These are phyloP conservation scores for Globisporangium camurandrum DNA, from an alignment of 352 stramenopile species.

Conservation along the genomic window DNA sequence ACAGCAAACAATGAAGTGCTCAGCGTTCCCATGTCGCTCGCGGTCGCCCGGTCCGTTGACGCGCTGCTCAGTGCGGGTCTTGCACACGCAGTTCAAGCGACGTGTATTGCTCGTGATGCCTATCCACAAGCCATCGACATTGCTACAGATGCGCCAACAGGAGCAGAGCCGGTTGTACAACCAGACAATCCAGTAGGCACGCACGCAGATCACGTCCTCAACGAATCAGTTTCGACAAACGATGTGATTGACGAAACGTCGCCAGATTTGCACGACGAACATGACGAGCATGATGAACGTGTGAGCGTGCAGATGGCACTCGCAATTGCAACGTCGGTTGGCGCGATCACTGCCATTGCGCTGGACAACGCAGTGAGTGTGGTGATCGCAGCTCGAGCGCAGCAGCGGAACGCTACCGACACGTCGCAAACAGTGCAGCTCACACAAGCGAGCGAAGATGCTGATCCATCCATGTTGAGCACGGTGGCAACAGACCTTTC, in stretches of 20 bases:
- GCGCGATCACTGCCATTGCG: background rate
- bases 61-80: conserved; percentile 18
- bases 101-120: background rate
- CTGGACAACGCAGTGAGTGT: background rate
- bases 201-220: no score
- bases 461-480: no score
- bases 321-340: background rate
- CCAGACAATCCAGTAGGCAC: no score
- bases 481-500: no score
- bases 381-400: background rate
- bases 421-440: no score
- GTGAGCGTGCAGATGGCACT: conserved; percentile 3
- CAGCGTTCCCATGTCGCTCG: conserved; percentile 18
- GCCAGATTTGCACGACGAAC: background rate
- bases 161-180: no score
- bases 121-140: no score
- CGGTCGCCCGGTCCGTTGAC: conserved; percentile 18
- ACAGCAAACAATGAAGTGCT: background rate
- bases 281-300: background rate
- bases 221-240: no score
- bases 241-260: conserved; percentile 11
- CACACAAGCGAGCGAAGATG: no score
- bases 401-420: background rate
- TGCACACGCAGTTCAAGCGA: conserved; percentile 8
- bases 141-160: no score